Evolutionary conservation across 768 basidiomycete species (phyloP).

Genomic region (Boletus reticuloceps): DNA sequence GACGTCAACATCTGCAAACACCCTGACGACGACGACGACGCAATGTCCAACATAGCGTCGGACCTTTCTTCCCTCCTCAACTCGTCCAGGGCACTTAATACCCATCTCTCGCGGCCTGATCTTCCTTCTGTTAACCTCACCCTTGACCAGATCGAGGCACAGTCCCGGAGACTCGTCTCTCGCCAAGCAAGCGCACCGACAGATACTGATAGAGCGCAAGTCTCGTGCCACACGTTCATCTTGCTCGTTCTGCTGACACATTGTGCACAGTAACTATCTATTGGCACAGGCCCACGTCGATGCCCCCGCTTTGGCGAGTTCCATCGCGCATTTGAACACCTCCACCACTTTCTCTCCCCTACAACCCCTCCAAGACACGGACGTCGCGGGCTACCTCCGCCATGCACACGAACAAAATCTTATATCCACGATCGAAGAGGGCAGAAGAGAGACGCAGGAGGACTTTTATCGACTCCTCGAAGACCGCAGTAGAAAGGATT

Average conservation of each 20-base stretch:
- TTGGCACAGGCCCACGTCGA: conserved; percentile 94
- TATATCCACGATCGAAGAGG: conserved; percentile 91
- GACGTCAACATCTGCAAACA: not conserved
- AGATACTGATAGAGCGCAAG: conserved; percentile 75
- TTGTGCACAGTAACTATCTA: conserved; percentile 68
- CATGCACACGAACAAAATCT: conserved; percentile 94
- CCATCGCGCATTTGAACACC: conserved; percentile 82
- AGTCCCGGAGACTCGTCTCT: conserved; percentile 81
- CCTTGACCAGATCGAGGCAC: conserved; percentile 92
- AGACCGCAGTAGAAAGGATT: conserved; percentile 71
- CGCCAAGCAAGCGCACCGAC: conserved; percentile 61
- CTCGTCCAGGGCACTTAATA: conserved; percentile 69
- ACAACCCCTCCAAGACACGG: conserved; percentile 92
- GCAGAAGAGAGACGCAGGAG: conserved; percentile 77
- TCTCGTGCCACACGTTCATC: conserved; percentile 9
- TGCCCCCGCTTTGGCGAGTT: conserved; percentile 78
- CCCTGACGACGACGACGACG: not conserved
- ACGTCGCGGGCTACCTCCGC: conserved; percentile 91
- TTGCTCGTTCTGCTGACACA: conserved; percentile 7
- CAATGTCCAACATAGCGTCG: conserved; percentile 5
- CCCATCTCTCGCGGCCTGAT: conserved; percentile 75
- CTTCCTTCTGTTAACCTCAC: conserved; percentile 87
- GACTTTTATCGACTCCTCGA: conserved; percentile 83
- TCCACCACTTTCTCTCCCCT: conserved; percentile 82
- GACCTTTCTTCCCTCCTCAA: conserved; percentile 72